Percentiles rank a stretch among this genome's conserved stretches.
Evolutionary conservation across 805 yeast species (phyloP).

Genomic region (Candida boidinii): DNA sequence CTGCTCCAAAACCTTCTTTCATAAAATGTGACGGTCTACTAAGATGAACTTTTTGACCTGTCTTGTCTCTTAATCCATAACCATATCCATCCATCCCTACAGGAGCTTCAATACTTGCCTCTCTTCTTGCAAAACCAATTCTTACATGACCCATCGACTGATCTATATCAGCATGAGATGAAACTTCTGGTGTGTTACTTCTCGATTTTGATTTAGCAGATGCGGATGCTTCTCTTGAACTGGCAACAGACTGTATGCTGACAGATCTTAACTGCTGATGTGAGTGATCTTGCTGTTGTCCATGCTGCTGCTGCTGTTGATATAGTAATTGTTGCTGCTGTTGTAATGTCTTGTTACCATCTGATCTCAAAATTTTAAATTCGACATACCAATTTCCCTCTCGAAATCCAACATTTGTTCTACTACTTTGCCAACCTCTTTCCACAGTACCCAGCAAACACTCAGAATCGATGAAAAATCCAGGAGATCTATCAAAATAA

Average conservation of each 20-base stretch:
- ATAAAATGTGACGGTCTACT: slow-evolving; percentile 57
- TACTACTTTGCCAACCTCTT: slow-evolving; percentile 72
- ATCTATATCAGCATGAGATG: too few species aligned
- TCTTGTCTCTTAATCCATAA: slow-evolving; percentile 77
- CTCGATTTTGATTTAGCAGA: slow-evolving; percentile 6
- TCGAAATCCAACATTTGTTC: slow-evolving; percentile 66
- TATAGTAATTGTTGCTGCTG: too few species aligned
- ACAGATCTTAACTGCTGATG: too few species aligned
- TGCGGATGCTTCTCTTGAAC: neutral
- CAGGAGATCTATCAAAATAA: slow-evolving; percentile 63
- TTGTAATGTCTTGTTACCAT: slow-evolving; percentile 8
- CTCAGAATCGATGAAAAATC: slow-evolving; percentile 34
- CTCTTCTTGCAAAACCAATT: slow-evolving; percentile 76
- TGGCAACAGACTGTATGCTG: too few species aligned
- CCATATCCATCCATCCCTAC: slow-evolving; percentile 95
- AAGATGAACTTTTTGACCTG: slow-evolving; percentile 68
- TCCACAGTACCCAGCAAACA: slow-evolving; percentile 42
- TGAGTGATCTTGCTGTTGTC: neutral
- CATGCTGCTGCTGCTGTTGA: too few species aligned
- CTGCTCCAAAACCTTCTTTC: slow-evolving; percentile 42
- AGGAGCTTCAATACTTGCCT: slow-evolving; percentile 88
- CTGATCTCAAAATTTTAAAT: slow-evolving; percentile 44
- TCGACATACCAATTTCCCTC: slow-evolving; percentile 83
- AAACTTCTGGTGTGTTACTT: slow-evolving; percentile 1
- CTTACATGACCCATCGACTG: slow-evolving; percentile 49